Base-by-base conservation (phyloP, 768 basidiomycete species). In the Mycena latifolia region DNA sequence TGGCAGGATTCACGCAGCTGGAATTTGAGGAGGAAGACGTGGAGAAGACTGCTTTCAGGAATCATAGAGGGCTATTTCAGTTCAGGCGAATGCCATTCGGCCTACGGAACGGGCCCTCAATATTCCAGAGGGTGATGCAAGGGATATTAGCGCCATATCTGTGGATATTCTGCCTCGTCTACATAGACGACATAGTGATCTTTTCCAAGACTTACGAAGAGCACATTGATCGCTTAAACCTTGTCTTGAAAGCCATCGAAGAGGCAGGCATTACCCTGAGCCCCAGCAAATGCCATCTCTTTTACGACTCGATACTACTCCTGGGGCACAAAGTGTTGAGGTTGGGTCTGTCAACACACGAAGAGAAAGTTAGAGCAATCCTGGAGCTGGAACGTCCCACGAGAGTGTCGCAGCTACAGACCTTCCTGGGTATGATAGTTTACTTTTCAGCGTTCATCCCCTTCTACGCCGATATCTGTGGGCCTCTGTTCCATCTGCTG, bases 241-340 rank as follows among this genome's bases (percentile, higher is more conserved):
- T 43, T 18, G 71, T 74, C 10, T 41, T 72, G 10, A 12, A 50
- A 37, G 73, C 71, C 0, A 70, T 77, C 29, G 69, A 31, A 28
- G 46, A 61, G 18, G 48, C 64, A 7, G 64, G 57, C 2, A 59
- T 65, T 1, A 65, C 48, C 1, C 15, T 60, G 4, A 18, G 17
- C 12, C 28, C 60, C 3, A 41, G 6, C 22, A 66, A 66, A 15
- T 62, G 65, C n/a, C 52, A 61, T n/a, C 24, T 60, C 4, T 60
- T 60, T 28, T 60, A 60, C 33, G 46, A 50, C 14, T 60, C 58
- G 18, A 55, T 50, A 9, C 35, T 63, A 6, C 29, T 51, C 3
- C 28, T 55, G 6, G 58, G 47, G 3, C 41, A 43, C n/a, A 43
- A 43, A 43, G 41, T 43, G 7, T 43, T 20, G 41, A 12, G 41